Percentiles rank a stretch among this genome's conserved stretches.
phyloP scores from a whole-genome alignment of 2,329 filamentous ascomycete species.

The Ophiostoma himal-ulmi region DNA sequence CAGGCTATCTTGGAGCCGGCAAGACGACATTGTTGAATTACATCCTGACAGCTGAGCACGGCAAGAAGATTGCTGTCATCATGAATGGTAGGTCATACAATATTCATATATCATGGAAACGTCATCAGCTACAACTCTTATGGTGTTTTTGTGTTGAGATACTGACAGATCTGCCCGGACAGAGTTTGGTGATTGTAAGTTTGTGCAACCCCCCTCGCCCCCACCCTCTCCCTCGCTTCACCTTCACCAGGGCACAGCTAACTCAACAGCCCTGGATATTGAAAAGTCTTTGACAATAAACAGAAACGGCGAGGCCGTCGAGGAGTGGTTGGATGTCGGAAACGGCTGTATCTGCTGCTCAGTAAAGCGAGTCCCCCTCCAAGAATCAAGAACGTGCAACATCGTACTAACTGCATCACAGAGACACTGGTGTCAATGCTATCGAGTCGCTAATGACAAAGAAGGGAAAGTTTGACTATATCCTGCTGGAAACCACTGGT shows the following conservation, averaged over 20 bases:
- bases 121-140: not conserved
- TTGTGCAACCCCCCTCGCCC: too few relatives aligned
- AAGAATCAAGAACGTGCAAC: not conserved
- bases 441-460: slow-evolving; percentile 95
- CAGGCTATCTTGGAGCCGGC: slow-evolving; percentile 80
- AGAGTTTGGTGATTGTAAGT: slow-evolving; percentile 61
- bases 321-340: slow-evolving; percentile 92
- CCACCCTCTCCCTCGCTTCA: too few relatives aligned
- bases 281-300: slow-evolving; percentile 93
- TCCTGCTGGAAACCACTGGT: slow-evolving; percentile 91
- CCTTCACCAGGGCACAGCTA: not conserved
- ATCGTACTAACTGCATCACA: slow-evolving; percentile 32
- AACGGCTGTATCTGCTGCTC: slow-evolving; percentile 98
- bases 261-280: slow-evolving; percentile 73
- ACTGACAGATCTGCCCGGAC: slow-evolving; percentile 18
- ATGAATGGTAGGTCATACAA: slow-evolving; percentile 61
- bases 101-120: not conserved
- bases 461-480: slow-evolving; percentile 92
- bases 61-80: slow-evolving; percentile 96
- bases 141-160: not conserved
- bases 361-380: slow-evolving; percentile 62
- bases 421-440: slow-evolving; percentile 86
- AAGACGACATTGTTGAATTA: slow-evolving; percentile 96
- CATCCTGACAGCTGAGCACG: slow-evolving; percentile 88
- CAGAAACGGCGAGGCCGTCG: slow-evolving; percentile 72